A percentile compares a stretch with the other conserved stretches of the same genome.
These are phyloP conservation scores for Scedosporium minutisporum DNA, from an alignment of 2,329 filamentous ascomycete genomes.

Conservation along the genomic window DNA sequence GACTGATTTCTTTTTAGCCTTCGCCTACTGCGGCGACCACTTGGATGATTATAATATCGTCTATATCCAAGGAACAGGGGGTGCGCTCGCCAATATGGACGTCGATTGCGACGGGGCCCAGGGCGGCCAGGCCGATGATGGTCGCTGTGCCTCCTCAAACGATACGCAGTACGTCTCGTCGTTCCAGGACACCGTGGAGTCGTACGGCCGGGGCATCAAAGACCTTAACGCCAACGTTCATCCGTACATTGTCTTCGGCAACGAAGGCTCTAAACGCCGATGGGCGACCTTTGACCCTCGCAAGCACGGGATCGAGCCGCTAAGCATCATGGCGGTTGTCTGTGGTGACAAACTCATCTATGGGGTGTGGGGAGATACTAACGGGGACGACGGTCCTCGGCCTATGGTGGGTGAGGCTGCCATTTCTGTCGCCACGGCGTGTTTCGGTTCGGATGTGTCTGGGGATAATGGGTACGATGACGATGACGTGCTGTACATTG, in stretches of 20 bases:
- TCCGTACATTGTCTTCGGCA: conserved; percentile 45
- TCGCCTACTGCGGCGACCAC: conserved; percentile 38
- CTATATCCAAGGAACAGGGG: conserved; percentile 34
- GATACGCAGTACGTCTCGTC: conserved; percentile 37
- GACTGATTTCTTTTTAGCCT: conserved; percentile 14
- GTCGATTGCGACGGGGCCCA: conserved; percentile 48
- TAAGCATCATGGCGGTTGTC: conserved; percentile 46
- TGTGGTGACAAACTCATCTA: conserved; percentile 43
- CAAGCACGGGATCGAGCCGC: conserved; percentile 32
- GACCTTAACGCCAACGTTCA: conserved; percentile 43
- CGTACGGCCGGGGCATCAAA: conserved; percentile 22
- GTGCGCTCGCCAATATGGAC: conserved; percentile 43
- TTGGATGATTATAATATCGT: conserved; percentile 29
- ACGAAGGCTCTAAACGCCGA: conserved; percentile 23
- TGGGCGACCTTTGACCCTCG: conserved; percentile 30
- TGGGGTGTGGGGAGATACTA: conserved; percentile 52
- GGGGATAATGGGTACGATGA: conserved; percentile 46
- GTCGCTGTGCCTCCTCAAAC: conserved; percentile 32
- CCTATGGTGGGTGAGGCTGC: conserved; percentile 46
- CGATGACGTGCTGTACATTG: conserved; percentile 53
- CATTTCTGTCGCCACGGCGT: conserved; percentile 47
- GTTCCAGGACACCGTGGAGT: conserved; percentile 29
- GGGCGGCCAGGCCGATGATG: conserved; percentile 27
- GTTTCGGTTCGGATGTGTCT: conserved; percentile 42
- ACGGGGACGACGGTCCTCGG: conserved; percentile 39